Evolutionary conservation across 192 early-diverging fungal genomes (phyloP).

Genomic region (Coemansia sp.): DNA sequence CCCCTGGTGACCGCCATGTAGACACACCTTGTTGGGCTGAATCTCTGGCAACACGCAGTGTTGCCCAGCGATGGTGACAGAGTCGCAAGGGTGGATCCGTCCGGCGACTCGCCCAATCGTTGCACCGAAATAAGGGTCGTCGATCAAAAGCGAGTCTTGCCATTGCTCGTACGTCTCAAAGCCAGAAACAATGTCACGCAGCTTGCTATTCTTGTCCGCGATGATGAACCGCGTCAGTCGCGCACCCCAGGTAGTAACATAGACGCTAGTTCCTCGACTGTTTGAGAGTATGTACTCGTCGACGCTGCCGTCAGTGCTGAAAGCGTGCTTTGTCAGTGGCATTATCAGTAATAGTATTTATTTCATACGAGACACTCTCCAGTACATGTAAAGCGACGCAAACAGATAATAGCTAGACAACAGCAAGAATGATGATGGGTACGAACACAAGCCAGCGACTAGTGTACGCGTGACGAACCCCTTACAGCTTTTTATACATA

Average conservation of each 20-base stretch:
- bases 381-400: neutral
- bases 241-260: slow-evolving; percentile 68
- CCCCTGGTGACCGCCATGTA: slow-evolving; percentile 80
- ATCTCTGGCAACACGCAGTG: slow-evolving; percentile 64
- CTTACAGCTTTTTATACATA: neutral
- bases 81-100: slow-evolving; percentile 48
- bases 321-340: slow-evolving; percentile 41
- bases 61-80: slow-evolving; percentile 66
- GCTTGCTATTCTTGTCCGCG: slow-evolving; percentile 56
- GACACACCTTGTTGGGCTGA: slow-evolving; percentile 72
- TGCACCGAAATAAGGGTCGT: slow-evolving; percentile 82
- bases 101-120: slow-evolving; percentile 79
- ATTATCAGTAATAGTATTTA: slow-evolving; percentile 15
- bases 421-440: neutral
- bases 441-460: neutral
- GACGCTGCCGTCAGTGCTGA: slow-evolving; percentile 36
- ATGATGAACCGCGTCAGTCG: slow-evolving; percentile 71
- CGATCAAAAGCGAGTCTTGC: slow-evolving; percentile 45
- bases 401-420: neutral
- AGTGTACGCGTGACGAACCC: neutral
- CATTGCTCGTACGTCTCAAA: slow-evolving; percentile 67
- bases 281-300: slow-evolving; percentile 43
- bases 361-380: neutral
- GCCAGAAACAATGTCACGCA: slow-evolving; percentile 76
- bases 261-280: slow-evolving; percentile 26